Percentiles rank a stretch among this genome's conserved stretches.
Conservation (phyloP, 768 basidiomycete genomes). For the Boletus sp. region DNA sequence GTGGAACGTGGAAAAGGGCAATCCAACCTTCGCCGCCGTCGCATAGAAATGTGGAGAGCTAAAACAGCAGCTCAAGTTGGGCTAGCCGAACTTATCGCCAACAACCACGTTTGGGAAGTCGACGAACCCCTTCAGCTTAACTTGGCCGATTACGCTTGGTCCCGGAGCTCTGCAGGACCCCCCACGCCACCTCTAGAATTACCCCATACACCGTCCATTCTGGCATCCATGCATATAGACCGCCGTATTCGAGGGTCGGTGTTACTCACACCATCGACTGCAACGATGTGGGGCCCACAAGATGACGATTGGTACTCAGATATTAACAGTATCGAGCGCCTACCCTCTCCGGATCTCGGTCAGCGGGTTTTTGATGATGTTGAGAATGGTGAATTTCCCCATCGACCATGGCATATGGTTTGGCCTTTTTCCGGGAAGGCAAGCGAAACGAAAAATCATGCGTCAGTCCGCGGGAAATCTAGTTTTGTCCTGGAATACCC, state of each 20-base stretch:
- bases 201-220: slow-evolving; percentile 35
- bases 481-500: slow-evolving; percentile 20
- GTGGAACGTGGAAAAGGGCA: not conserved
- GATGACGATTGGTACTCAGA: slow-evolving; percentile 41
- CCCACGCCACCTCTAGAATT: slow-evolving; percentile 41
- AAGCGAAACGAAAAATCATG: not conserved
- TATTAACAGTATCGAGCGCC: slow-evolving; percentile 32
- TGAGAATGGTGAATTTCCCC: slow-evolving; percentile 36
- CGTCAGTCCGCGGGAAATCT: not conserved
- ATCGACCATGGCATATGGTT: slow-evolving; percentile 10
- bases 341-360: slow-evolving; percentile 59
- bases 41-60: slow-evolving; percentile 16
- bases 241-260: slow-evolving; percentile 55
- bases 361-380: slow-evolving; percentile 51
- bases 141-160: slow-evolving; percentile 67
- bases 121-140: slow-evolving; percentile 45
- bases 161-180: slow-evolving; percentile 67
- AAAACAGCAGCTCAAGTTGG: slow-evolving; percentile 20
- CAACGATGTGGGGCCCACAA: slow-evolving; percentile 54
- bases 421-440: slow-evolving; percentile 7
- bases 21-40: slow-evolving; percentile 9
- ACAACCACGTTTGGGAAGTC: slow-evolving; percentile 20
- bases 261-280: slow-evolving; percentile 40
- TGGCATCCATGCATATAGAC: slow-evolving; percentile 56
- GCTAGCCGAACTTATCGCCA: slow-evolving; percentile 14